Evolutionary conservation across 352 stramenopile genomes (phyloP), one percentile per base, ranked within the genome.

Genomic region (Globisporangium camurandrum): DNA sequence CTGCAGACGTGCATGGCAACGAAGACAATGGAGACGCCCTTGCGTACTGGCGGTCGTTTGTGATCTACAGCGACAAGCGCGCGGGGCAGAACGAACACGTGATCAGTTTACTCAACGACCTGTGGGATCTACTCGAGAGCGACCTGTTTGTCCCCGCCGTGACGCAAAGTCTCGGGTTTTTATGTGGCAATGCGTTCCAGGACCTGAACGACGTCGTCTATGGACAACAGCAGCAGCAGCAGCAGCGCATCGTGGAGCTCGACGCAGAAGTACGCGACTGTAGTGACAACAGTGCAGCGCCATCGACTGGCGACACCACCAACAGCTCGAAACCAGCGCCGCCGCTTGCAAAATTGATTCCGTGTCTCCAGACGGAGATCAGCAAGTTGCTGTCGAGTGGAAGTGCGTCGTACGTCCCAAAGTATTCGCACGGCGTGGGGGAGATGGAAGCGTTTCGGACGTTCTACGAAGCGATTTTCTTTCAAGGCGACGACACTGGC

Each of bases 381-480:
- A 74, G 66, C 59, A 90, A 90, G 54, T 57, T 90, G 47, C 62
- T 90, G 28, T 64, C 75, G 39, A 64, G 66, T 10, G 54, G 64
- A 0, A 59, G 66, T 1, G 66, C 84, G 40, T 83, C 65, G 53
- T 84, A 88, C 50, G 62, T 76, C 34, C 48, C 61, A 24, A 88
- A 87, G 61, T 88, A 91, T 64, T 91, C 79, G 17, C 76, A 87
- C 38, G 75, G 75, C 10, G 64, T 91, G 45, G 74, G 66, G 20
- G 76, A 88, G 56, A 81, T 91, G 59, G 76, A 87, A 41, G 61
- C 74, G n/a, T 91, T 91, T 46, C 76, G 75, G n/a, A 75, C 71
- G 49, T 91, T 91, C 49, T 91, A 91, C 64, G 76, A 88, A 50
- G 75, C 79, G 14, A 79, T 88, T 48, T 91, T 91, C 62, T 88